A percentile compares a stretch with the other conserved stretches of the same genome.
Evolutionary conservation across 768 basidiomycete species (phyloP).

Genomic region (Antrodiella citrinella): DNA sequence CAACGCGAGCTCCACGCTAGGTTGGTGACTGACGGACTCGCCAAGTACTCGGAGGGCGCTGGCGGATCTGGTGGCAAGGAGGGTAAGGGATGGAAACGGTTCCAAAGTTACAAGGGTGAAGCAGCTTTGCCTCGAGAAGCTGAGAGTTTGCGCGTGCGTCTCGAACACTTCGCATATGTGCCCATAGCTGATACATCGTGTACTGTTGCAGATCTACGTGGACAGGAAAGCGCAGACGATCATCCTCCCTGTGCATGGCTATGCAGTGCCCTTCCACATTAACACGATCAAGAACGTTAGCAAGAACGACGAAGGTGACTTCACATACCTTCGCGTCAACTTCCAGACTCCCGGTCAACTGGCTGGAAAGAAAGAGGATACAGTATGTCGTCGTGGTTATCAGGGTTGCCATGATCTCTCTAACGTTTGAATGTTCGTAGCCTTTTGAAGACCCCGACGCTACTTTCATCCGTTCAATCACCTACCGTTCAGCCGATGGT

Average conservation of each 20-base stretch:
- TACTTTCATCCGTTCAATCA: slow-evolving; percentile 92
- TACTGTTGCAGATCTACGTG: slow-evolving; percentile 76
- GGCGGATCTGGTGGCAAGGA: slow-evolving; percentile 70
- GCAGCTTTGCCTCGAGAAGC: slow-evolving; percentile 81
- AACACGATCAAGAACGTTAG: slow-evolving; percentile 97
- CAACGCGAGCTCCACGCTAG: slow-evolving; percentile 74
- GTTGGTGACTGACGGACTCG: slow-evolving; percentile 73
- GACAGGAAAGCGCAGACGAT: slow-evolving; percentile 89
- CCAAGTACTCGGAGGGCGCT: slow-evolving; percentile 78
- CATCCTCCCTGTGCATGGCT: slow-evolving; percentile 89
- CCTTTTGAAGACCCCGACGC: slow-evolving; percentile 96
- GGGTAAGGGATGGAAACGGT: slow-evolving; percentile 91
- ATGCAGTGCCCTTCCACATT: slow-evolving; percentile 95
- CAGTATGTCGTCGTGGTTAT: slow-evolving; percentile 65
- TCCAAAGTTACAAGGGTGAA: slow-evolving; percentile 96
- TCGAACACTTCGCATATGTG: not conserved
- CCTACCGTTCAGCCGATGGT: slow-evolving; percentile 85
- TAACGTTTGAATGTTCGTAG: slow-evolving; percentile 28
- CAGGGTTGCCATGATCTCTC: not conserved
- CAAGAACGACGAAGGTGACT: slow-evolving; percentile 95
- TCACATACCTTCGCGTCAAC: slow-evolving; percentile 91
- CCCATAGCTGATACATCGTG: slow-evolving; percentile 3
- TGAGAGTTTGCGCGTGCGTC: slow-evolving; percentile 67
- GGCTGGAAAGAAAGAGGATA: slow-evolving; percentile 97
- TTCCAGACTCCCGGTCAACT: slow-evolving; percentile 98